Evolutionary conservation across 1,139 yeast species (phyloP).

Genomic region (Magnusiomyces suaveolens): DNA sequence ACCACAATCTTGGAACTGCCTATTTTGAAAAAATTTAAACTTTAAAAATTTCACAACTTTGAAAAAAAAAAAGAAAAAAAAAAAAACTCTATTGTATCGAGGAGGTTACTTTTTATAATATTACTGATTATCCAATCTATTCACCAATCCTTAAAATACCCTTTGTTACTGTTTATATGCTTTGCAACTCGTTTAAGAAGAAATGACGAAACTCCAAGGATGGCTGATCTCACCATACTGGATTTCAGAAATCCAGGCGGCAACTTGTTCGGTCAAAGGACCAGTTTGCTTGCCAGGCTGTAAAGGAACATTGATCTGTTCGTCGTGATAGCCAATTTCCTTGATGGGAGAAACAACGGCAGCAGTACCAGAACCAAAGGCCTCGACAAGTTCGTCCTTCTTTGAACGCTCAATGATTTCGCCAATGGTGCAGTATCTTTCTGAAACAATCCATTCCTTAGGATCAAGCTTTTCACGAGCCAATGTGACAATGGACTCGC

Average conservation of each 20-base stretch:
- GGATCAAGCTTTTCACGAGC: constrained; percentile 65
- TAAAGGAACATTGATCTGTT: constrained; percentile 65
- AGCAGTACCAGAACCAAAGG: constrained; percentile 96
- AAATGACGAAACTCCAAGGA: constrained; percentile 30
- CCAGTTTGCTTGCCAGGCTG: constrained; percentile 73
- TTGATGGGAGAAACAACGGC: constrained; percentile 92
- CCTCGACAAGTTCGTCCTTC: constrained; percentile 80
- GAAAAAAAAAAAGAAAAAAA: no score
- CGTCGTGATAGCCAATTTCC: constrained; percentile 70
- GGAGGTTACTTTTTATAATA: no score
- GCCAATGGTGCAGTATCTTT: constrained; percentile 69
- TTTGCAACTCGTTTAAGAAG: no score
- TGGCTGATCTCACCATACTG: constrained; percentile 79
- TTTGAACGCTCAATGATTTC: constrained; percentile 72
- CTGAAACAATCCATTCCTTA: constrained; percentile 68
- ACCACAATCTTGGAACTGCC: no score
- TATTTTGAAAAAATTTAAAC: no score
- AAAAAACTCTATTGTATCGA: no score
- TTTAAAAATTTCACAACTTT: no score
- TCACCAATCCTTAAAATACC: no score
- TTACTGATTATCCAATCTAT: no score
- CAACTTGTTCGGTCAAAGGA: constrained; percentile 61
- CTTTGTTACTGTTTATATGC: no score
- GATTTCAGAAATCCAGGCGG: constrained; percentile 75
- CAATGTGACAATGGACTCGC: constrained; percentile 74